A percentile compares a stretch with the other conserved stretches of the same genome.
These are phyloP conservation scores for Crithidia sp. DNA, from an alignment of 208 protist species.

Conservation along the genomic window DNA sequence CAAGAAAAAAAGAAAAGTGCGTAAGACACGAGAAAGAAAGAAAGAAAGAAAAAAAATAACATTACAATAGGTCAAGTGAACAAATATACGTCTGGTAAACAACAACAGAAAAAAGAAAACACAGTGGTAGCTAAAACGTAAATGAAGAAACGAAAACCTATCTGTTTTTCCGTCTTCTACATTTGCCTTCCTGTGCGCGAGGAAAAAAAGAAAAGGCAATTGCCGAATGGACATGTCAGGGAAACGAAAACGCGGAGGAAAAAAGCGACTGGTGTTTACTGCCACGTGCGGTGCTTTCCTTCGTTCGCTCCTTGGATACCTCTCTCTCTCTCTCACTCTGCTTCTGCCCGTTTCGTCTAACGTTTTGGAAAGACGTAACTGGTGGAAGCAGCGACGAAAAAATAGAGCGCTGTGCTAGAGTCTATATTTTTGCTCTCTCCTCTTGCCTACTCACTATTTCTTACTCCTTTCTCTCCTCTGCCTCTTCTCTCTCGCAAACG, in stretches of 20 bases:
- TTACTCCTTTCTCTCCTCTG: too few species aligned
- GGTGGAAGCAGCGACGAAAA: neutral
- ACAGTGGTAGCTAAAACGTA: neutral
- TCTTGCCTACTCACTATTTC: too few species aligned
- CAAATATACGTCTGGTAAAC: conserved; percentile 8
- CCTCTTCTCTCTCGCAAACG: too few species aligned
- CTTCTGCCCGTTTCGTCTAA: too few species aligned
- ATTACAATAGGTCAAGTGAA: conserved; percentile 9
- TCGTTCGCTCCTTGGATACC: too few species aligned
- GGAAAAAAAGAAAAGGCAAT: neutral
- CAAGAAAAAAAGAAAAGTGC: conserved; percentile 9
- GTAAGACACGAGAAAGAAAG: conserved; percentile 16
- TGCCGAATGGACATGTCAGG: too few species aligned
- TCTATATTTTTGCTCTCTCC: too few species aligned
- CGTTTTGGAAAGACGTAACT: neutral
- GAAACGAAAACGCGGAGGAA: too few species aligned
- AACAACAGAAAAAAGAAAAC: neutral
- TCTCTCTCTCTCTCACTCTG: too few species aligned
- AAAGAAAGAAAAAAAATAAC: conserved; percentile 20
- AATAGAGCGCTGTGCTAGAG: neutral
- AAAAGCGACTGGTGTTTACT: too few species aligned
- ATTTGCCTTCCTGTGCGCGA: too few species aligned
- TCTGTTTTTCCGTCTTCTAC: neutral
- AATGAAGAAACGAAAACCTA: neutral
- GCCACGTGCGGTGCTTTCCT: too few species aligned